Base-by-base conservation (phyloP, 768 basidiomycete species). In the Phlebiopsis flavidoalba region DNA sequence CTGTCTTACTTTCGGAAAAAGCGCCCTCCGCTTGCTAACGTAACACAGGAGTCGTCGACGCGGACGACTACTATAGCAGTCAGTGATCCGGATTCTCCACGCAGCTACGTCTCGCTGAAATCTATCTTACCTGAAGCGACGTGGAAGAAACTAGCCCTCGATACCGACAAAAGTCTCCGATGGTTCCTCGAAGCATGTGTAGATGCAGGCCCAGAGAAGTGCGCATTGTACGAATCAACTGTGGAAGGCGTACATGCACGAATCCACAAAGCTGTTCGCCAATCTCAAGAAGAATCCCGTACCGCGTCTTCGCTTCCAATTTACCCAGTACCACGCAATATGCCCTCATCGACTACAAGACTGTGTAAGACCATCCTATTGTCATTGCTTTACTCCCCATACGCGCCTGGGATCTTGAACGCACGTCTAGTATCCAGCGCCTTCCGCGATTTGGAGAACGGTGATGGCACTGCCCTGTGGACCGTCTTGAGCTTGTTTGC, bases 21-120 rank as follows among this genome's bases (percentile, higher is more conserved):
- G 6, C 6, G 26, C 3, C 26, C n/a, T n/a, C 26, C 26, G 26
- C 26, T 31, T 31, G 6, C 26, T 31, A 6, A 31, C 26, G 14
- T 12, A 37, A 24, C 36, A 4, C n/a, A 62, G 76, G 73, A 43
- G 70, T 72, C 3, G 66, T 59, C 17, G 70, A 72, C 59, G 54
- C 62, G 3, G 49, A 68, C 31, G 66, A 67, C 35, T 71, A 66
- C 50, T 71, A 65, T 50, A 31, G 52, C 11, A 53, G 66, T 64
- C 19, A 60, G 48, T 26, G 3, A 22, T 61, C 24, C 10, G 17
- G 3, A 43, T 43, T 3, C 40, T 43, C 10, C 40, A 43, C 12
- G 2, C 40, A 31, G 6, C 26, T 31, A 31, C 26, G 10, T 4
- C 40, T 12, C 40, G 17, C 26, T 43, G 17, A n/a, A 21, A 11